phyloP scores from a whole-genome alignment of 2,329 filamentous ascomycete species.

The Trichoderma lentiforme region DNA sequence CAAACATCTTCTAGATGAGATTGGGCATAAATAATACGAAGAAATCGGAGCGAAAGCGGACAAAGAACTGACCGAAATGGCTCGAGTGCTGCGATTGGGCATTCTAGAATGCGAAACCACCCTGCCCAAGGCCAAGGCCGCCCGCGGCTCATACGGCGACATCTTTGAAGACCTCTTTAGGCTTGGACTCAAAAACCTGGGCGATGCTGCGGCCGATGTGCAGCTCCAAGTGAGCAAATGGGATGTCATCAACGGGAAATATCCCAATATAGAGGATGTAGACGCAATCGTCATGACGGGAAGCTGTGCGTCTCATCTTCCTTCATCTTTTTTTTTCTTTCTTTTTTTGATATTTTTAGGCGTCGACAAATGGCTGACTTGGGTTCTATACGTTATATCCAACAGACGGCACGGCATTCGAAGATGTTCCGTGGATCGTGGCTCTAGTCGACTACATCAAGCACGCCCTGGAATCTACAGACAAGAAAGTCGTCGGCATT shows the following conservation, averaged over 20 bases:
- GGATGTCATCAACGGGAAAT: neutral
- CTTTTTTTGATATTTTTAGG: too few species aligned
- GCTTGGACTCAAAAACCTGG: neutral
- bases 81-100: neutral
- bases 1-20: too few species aligned
- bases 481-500: conserved; percentile 39
- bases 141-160: neutral
- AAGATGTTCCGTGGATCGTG: neutral
- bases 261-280: neutral
- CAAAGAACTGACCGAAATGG: neutral
- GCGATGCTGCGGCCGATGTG: neutral
- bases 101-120: neutral
- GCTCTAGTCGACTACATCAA: conserved; percentile 35
- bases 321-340: too few species aligned
- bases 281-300: neutral
- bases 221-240: neutral
- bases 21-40: too few species aligned
- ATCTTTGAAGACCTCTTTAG: neutral
- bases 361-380: neutral
- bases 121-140: neutral
- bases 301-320: neutral
- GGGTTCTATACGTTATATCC: neutral
- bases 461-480: conserved; percentile 26
- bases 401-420: neutral
- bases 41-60: neutral